These are phyloP conservation scores for Coelastrella sp. DNA, from an alignment of 139 green algal species.

Conservation along the genomic window DNA sequence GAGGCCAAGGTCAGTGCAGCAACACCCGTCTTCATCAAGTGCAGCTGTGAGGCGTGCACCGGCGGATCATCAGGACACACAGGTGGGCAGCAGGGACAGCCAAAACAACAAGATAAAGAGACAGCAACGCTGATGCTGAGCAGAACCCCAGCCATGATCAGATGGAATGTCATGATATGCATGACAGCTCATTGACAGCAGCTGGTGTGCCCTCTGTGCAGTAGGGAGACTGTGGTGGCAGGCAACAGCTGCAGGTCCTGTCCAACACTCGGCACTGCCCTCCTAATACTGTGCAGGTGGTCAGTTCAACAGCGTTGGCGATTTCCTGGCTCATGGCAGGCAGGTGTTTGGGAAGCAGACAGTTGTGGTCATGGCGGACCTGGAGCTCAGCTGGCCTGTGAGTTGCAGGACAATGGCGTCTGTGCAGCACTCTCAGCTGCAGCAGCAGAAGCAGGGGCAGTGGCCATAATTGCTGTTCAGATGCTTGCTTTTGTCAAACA, in stretches of 20 bases:
- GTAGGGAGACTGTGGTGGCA: not conserved
- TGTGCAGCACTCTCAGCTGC: not conserved
- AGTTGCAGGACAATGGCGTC: not conserved
- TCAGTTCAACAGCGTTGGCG: slow-evolving; percentile 22
- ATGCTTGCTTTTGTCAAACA: no score
- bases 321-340: slow-evolving; percentile 9
- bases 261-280: not conserved
- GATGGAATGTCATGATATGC: no score
- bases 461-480: no score
- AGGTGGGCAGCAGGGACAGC: not conserved
- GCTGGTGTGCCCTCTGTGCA: no score
- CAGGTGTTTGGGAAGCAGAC: not conserved
- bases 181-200: no score
- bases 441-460: not conserved
- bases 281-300: not conserved
- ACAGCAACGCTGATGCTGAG: no score
- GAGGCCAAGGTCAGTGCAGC: slow-evolving; percentile 39
- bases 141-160: no score
- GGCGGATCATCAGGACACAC: slow-evolving; percentile 2
- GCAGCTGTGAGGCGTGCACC: slow-evolving; percentile 34
- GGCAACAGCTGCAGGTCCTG: not conserved
- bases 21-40: slow-evolving; percentile 19
- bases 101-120: no score
- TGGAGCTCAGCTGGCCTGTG: slow-evolving; percentile 34
- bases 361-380: slow-evolving; percentile 8